A percentile compares a stretch with the other conserved stretches of the same genome.
phyloP scores from a whole-genome alignment of 1,139 yeast species.

The Hyphopichia khmerensis region DNA sequence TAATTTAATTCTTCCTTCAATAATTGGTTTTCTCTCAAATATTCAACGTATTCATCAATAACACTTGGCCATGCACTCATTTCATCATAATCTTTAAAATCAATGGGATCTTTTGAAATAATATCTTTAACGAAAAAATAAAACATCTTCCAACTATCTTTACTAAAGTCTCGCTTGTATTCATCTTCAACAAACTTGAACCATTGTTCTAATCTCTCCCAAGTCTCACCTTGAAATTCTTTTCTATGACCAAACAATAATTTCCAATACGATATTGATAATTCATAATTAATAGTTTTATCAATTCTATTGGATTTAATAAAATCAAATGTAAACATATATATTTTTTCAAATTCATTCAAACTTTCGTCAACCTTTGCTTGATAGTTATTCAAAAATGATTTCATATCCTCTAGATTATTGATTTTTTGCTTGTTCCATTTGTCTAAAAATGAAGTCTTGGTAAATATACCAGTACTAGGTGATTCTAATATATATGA shows the following conservation, averaged over 20 bases:
- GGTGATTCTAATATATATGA: constrained; percentile 71
- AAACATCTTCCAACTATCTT: constrained; percentile 86
- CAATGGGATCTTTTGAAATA: constrained; percentile 44
- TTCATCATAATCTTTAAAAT: constrained; percentile 61
- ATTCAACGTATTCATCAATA: constrained; percentile 80
- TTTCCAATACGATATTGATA: constrained; percentile 78
- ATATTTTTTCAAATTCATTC: constrained; percentile 52
- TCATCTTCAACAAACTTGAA: constrained; percentile 41
- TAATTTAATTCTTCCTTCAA: constrained; percentile 4
- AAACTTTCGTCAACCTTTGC: constrained; percentile 12
- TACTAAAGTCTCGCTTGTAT: constrained; percentile 50
- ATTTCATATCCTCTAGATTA: constrained; percentile 50
- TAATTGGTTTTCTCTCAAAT: constrained; percentile 35
- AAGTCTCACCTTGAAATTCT: constrained; percentile 6
- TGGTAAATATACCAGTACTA: constrained; percentile 58
- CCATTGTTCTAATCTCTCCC: constrained; percentile 49
- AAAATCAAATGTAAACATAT: constrained; percentile 69
- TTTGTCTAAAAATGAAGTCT: constrained; percentile 47
- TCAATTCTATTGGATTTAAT: constrained; percentile 58
- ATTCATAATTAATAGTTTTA: constrained; percentile 57
- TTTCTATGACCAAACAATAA: constrained; percentile 48
- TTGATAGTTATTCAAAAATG: constrained; percentile 37
- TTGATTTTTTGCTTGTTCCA: constrained; percentile 49
- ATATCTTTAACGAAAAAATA: constrained; percentile 61
- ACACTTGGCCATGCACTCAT: constrained; percentile 90